Evolutionary conservation across 106 monocot species (phyloP).

Genomic region (Ottelia alismoides): DNA sequence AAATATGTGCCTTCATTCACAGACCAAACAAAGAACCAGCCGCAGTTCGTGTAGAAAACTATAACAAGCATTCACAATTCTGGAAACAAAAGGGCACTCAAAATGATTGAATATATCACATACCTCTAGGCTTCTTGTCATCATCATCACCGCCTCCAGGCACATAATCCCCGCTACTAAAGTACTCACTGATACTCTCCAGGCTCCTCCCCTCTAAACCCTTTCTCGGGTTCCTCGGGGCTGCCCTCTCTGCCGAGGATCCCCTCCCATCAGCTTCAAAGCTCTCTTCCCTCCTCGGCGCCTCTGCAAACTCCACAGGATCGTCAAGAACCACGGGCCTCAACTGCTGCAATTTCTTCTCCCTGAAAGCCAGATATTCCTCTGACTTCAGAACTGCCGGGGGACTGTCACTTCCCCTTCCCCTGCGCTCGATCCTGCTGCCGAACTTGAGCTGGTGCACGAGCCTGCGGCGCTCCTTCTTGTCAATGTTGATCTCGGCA

Average conservation of each 20-base stretch:
- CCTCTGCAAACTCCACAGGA: slow-evolving; percentile 11
- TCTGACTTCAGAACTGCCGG: slow-evolving; percentile 29
- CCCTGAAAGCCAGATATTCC: slow-evolving; percentile 47
- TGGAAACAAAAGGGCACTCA: no score
- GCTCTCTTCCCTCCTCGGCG: slow-evolving; percentile 1
- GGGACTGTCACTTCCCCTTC: slow-evolving; percentile 29
- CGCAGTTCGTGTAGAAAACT: no score
- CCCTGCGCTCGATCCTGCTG: slow-evolving; percentile 42
- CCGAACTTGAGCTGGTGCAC: slow-evolving; percentile 65
- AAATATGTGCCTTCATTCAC: no score
- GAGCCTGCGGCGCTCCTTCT: slow-evolving; percentile 87
- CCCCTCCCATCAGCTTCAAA: background rate
- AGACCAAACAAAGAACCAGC: no score
- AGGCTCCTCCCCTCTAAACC: slow-evolving; percentile 27
- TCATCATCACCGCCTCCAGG: slow-evolving; percentile 37
- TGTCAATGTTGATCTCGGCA: slow-evolving; percentile 57
- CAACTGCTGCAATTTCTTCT: slow-evolving; percentile 51
- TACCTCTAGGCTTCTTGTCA: slow-evolving; percentile 59
- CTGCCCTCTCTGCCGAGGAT: slow-evolving; percentile 24
- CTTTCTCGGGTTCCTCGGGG: slow-evolving; percentile 66
- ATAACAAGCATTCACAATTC: no score
- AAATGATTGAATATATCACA: no score
- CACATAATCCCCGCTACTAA: slow-evolving; percentile 50
- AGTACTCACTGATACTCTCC: slow-evolving; percentile 59
- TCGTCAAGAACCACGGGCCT: slow-evolving; percentile 57